Base-by-base conservation (phyloP, 352 stramenopile genomes). In the Phytophthora fragariae region DNA sequence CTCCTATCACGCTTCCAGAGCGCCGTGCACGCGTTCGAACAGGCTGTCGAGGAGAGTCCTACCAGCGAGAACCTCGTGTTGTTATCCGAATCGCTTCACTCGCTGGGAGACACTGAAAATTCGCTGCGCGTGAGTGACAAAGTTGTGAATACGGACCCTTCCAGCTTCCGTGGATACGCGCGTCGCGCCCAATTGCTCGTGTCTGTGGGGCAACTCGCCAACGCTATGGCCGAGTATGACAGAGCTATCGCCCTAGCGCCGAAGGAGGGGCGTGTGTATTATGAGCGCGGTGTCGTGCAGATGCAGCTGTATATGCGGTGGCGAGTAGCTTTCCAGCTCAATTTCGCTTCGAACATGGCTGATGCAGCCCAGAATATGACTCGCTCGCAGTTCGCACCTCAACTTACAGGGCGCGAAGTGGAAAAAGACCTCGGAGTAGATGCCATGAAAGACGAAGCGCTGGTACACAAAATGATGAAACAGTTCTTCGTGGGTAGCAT, bases 41-140 rank as follows among this genome's bases (percentile, higher is more conserved):
- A 73, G 24, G 86, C 84, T 1, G 88, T 88, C 24, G 65, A 77
- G 14, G 69, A 89, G 3, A 85, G 90, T 44, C 88, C 86, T 39
- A 92, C 80, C 3, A 84, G 80, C 7, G 88, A 91, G 35, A 95
- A 95, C 56, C 73, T 95, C n/a, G 84, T 92, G 21, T 44, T 95
- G 53, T 68, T 95, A 1, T 95, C 88, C 8, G 88, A 95, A 68
- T 91, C 88, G 24, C 65, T 95, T 2, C 88, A 95, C 62, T 93
- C 88, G 11, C 80, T 93, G 59, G 88, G 88, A 17, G 88, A 95
- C 65, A 95, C 88, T 19, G 86, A 92, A 60, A 92, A 92, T 65
- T 92, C 88, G 61, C 61, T 93, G 58, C 79, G 85, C 12, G 79
- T 92, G 56, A 95, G 87, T 56, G 85, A 95, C 9, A 83, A 85